Evolutionary conservation across 1,139 yeast genomes (phyloP), one percentile per base, ranked within the genome.

Genomic region (Pneumocystis jirovecii): DNA sequence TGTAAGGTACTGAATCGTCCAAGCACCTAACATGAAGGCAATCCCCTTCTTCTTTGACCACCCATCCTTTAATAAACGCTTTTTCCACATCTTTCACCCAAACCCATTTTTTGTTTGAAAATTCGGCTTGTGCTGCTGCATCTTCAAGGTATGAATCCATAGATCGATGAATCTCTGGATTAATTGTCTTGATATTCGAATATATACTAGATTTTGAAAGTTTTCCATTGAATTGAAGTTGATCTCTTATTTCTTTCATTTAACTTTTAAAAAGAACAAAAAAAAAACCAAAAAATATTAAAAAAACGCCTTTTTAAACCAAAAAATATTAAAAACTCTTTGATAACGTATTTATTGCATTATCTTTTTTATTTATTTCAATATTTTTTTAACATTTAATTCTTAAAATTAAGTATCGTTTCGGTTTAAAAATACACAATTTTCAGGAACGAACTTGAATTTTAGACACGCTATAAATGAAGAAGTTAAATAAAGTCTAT

Each of bases 41-140:
- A 60, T 79, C 80, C n/a, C 79, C 80, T 5, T 80, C 71, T 67
- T 84, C 82, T 68, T 83, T 85, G 5, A 82, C 77, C 61, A 90
- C 79, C 71, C 82, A 82, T 0, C 93, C 97, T 71, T 85, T 85
- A 60, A 81, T 78, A 74, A 88, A 91, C 19, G 86, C 83, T 40
- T 80, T 77, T 61, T 78, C 78, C n/a, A 78, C 77, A 72, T 87
- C 90, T 1, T 95, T 88, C 19, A 89, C 81, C 96, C 97, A 90
- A 4, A 89, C 95, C 83, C 87, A 83, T 70, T 79, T 81, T 70
- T 80, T 83, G 66, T 83, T 77, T 65, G 82, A 79, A 72, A 80
- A 81, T 67, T 81, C 84, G 63, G 82, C 83, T 69, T 79, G 82
- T 66, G 77, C 81, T 25, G 67, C 68, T 29, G 64, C 69, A 31